A percentile compares a stretch with the other conserved stretches of the same genome.
These are phyloP conservation scores for Trichophyton schoenleinii DNA, from an alignment of 2,329 filamentous ascomycete genomes.

Conservation along the genomic window DNA sequence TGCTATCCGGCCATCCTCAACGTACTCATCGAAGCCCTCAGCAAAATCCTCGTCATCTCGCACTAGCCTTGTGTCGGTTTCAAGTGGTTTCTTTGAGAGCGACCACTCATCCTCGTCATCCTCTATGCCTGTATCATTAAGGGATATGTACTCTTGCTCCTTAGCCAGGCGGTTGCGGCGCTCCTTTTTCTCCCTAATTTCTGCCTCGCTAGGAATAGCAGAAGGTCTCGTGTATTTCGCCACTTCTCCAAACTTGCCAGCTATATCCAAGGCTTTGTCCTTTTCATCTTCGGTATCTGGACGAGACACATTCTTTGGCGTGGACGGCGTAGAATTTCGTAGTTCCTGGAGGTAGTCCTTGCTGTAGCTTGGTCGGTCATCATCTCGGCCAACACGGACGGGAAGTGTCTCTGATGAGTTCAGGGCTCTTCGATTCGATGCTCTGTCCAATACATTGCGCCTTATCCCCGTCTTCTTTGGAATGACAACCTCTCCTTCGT, in stretches of 20 bases:
- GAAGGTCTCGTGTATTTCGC: slow-evolving; percentile 23
- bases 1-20: slow-evolving; percentile 69
- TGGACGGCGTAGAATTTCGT: slow-evolving; percentile 71
- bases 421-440: slow-evolving; percentile 47
- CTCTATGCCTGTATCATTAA: slow-evolving; percentile 20
- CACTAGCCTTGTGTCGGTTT: slow-evolving; percentile 61
- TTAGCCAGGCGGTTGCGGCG: slow-evolving; percentile 68
- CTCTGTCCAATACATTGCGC: slow-evolving; percentile 54
- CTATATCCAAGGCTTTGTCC: slow-evolving; percentile 37
- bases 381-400: slow-evolving; percentile 47
- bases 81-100: slow-evolving; percentile 44
- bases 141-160: slow-evolving; percentile 43
- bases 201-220: slow-evolving; percentile 63
- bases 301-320: slow-evolving; percentile 47
- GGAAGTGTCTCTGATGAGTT: slow-evolving; percentile 42
- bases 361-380: slow-evolving; percentile 67
- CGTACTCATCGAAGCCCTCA: slow-evolving; percentile 86
- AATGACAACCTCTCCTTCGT: slow-evolving; percentile 43
- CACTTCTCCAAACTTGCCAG: slow-evolving; percentile 37
- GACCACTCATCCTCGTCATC: slow-evolving; percentile 34
- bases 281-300: slow-evolving; percentile 17
- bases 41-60: slow-evolving; percentile 83
- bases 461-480: slow-evolving; percentile 53
- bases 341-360: slow-evolving; percentile 78
- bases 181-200: slow-evolving; percentile 85